These are phyloP conservation scores for Hypoxylon intermedium DNA, from an alignment of 495 filamentous ascomycete genomes.

Conservation along the genomic window DNA sequence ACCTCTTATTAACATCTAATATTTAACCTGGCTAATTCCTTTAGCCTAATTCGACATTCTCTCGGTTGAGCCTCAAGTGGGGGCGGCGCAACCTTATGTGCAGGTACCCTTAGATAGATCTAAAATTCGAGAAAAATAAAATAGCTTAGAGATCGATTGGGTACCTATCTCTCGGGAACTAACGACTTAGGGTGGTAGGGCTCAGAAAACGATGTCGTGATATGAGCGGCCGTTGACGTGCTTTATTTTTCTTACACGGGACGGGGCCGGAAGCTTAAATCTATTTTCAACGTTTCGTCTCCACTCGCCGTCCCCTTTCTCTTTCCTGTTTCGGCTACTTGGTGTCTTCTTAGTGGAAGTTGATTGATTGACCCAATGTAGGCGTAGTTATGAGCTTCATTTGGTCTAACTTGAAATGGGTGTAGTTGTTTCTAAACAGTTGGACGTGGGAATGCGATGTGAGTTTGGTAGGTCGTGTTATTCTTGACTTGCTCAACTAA, in stretches of 20 bases:
- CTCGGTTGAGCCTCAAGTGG: conserved; percentile 29
- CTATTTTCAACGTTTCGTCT: conserved; percentile 15
- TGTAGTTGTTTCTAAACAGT: no score
- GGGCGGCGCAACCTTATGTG: conserved; percentile 21
- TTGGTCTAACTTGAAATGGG: not conserved
- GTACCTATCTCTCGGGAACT: not conserved
- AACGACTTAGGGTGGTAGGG: not conserved
- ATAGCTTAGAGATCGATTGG: conserved; percentile 10
- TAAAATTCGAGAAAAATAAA: conserved; percentile 2
- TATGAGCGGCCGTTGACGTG: conserved; percentile 27
- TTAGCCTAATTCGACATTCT: not conserved
- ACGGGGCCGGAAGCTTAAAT: not conserved
- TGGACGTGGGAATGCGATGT: no score
- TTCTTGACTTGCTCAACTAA: no score
- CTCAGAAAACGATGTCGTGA: conserved; percentile 25
- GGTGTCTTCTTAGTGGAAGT: not conserved
- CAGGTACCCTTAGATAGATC: conserved; percentile 16
- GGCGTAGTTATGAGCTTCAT: not conserved
- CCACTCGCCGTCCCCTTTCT: conserved; percentile 2
- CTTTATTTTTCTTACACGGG: conserved; percentile 17
- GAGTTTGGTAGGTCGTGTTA: no score
- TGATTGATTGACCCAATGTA: conserved; percentile 12
- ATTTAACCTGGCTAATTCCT: not conserved
- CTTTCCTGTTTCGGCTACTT: conserved; percentile 20
- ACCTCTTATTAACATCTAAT: not conserved